phyloP scores from a whole-genome alignment of 768 basidiomycete species.

The Hericium rajendrae region DNA sequence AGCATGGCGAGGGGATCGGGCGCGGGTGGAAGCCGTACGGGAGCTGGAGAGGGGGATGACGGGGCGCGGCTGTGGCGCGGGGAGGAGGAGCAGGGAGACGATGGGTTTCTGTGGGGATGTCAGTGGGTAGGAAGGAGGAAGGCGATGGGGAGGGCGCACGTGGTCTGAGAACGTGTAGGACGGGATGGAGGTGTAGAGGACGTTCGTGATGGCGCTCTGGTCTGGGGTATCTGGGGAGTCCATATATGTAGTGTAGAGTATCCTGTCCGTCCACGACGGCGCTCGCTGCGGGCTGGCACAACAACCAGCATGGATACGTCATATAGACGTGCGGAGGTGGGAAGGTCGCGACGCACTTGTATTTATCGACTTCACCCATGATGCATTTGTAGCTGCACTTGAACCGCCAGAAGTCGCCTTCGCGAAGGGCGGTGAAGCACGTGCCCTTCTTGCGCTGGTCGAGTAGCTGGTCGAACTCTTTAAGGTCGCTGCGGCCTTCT shows the following conservation, averaged over 20 bases:
- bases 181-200: conserved; percentile 73
- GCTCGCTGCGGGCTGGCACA: conserved; percentile 48
- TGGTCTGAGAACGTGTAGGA: conserved; percentile 89
- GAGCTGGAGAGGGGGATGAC: conserved; percentile 36
- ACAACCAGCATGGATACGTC: not conserved
- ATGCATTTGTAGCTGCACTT: conserved; percentile 85
- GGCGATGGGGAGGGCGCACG: no score
- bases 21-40: conserved; percentile 40
- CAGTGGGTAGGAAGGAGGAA: no score
- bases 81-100: conserved; percentile 60
- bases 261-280: conserved; percentile 91
- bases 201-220: conserved; percentile 46
- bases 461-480: conserved; percentile 65
- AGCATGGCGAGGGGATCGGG: conserved; percentile 43
- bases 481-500: conserved; percentile 43
- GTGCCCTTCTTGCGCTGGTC: conserved; percentile 53
- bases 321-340: not conserved
- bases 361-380: conserved; percentile 74
- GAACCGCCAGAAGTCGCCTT: conserved; percentile 85
- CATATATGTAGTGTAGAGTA: conserved; percentile 72
- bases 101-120: conserved; percentile 66
- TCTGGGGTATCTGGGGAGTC: conserved; percentile 47
- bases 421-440: conserved; percentile 63
- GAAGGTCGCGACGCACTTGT: conserved; percentile 40
- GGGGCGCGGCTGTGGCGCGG: conserved; percentile 25